Percentiles rank a stretch among this genome's conserved stretches.
Evolutionary conservation across 352 stramenopile genomes (phyloP).

Genomic region (Aphanomyces cochlioides): DNA sequence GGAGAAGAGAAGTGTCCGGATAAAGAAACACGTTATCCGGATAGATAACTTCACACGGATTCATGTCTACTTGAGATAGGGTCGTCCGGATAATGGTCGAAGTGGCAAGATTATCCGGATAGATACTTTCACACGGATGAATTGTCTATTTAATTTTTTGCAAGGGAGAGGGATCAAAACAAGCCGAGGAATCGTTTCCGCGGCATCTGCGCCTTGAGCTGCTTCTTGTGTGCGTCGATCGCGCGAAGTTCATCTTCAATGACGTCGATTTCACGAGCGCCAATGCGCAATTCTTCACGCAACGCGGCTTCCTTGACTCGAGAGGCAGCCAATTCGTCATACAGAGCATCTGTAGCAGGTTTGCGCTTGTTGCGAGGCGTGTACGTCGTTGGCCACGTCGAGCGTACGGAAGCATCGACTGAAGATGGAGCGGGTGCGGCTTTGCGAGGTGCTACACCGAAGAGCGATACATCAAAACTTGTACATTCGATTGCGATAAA

Average conservation of each 20-base stretch:
- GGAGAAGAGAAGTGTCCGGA: no score
- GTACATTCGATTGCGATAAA: background rate
- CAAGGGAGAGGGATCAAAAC: constrained; percentile 42
- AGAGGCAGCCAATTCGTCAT: constrained; percentile 34
- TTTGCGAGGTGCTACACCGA: constrained; percentile 37
- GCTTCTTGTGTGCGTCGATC: constrained; percentile 64
- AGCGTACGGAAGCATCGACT: constrained; percentile 26
- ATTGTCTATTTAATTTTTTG: no score
- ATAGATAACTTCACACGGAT: no score
- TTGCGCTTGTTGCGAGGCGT: constrained; percentile 11
- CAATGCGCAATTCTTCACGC: constrained; percentile 46
- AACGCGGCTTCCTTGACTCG: constrained; percentile 58
- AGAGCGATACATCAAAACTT: constrained; percentile 33
- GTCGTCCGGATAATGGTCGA: no score
- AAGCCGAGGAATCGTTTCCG: constrained; percentile 78
- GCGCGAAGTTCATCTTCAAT: constrained; percentile 65
- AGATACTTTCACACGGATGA: no score
- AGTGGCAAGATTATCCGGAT: no score
- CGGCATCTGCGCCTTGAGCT: constrained; percentile 62
- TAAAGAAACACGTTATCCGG: no score
- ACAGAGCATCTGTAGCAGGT: constrained; percentile 10
- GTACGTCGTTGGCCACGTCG: constrained; percentile 25
- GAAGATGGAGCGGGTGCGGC: constrained; percentile 15
- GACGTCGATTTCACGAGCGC: constrained; percentile 72
- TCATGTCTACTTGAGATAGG: no score